Evolutionary conservation across 2,329 filamentous ascomycete species (phyloP).

Genomic region (Ophiostoma ulmi): DNA sequence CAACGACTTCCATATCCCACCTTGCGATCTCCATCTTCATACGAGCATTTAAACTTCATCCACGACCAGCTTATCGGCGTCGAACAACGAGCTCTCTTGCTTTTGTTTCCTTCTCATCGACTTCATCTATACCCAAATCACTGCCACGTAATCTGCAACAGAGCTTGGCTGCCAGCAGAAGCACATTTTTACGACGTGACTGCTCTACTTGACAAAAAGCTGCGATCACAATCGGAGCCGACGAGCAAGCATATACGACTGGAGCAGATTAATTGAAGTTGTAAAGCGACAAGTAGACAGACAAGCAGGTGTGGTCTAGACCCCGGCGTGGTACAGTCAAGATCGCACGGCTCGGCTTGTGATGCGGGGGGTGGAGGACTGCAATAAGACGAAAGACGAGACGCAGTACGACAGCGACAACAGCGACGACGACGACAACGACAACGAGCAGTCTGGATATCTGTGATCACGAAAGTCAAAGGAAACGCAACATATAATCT

Average conservation of each 20-base stretch:
- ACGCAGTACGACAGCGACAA: background rate
- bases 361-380: slow-evolving; percentile 44
- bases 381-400: background rate
- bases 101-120: background rate
- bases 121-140: background rate
- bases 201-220: background rate
- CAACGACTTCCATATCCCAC: background rate
- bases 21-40: background rate
- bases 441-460: background rate
- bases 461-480: background rate
- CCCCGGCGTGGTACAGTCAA: slow-evolving; percentile 28
- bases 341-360: slow-evolving; percentile 37
- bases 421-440: background rate
- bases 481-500: background rate
- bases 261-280: too few relatives aligned
- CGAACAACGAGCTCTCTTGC: slow-evolving; percentile 6
- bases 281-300: background rate
- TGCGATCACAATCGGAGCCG: background rate
- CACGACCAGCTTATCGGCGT: slow-evolving; percentile 3
- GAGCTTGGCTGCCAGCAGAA: background rate
- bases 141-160: background rate
- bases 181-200: background rate
- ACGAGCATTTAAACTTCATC: background rate
- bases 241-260: background rate
- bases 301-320: background rate